phyloP scores from a whole-genome alignment of 2,329 filamentous ascomycete genomes.

The Penicillium sp. region DNA sequence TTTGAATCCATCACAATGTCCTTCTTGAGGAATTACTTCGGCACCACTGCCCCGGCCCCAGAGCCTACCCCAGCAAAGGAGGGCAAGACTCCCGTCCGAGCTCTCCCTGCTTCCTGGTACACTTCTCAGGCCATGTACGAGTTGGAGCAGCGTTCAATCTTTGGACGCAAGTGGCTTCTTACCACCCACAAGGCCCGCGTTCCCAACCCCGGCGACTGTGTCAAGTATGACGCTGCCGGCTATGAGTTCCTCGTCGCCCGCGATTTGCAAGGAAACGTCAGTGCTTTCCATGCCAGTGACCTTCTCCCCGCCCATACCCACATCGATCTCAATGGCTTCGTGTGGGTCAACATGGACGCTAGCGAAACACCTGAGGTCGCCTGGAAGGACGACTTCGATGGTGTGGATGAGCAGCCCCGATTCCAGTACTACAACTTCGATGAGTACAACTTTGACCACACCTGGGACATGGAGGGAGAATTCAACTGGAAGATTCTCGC shows the following conservation, averaged over 20 bases:
- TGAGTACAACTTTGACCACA: conserved; percentile 60
- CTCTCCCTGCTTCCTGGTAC: conserved; percentile 57
- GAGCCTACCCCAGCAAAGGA: conserved; percentile 18
- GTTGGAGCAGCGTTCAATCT: conserved; percentile 59
- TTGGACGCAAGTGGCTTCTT: conserved; percentile 55
- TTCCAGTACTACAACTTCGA: conserved; percentile 54
- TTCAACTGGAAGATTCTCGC: conserved; percentile 64
- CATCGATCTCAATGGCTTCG: conserved; percentile 56
- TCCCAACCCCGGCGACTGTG: conserved; percentile 55
- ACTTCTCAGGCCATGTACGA: conserved; percentile 50
- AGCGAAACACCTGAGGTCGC: conserved; percentile 48
- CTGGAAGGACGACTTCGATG: conserved; percentile 57
- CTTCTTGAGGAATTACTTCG: conserved; percentile 31
- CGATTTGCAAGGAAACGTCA: conserved; percentile 55
- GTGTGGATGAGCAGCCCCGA: conserved; percentile 51
- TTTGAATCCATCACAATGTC: conserved; percentile 22
- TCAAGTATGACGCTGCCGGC: conserved; percentile 56
- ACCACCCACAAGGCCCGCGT: conserved; percentile 48
- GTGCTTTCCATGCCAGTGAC: conserved; percentile 51
- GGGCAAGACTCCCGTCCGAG: conserved; percentile 37
- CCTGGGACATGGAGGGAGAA: conserved; percentile 59
- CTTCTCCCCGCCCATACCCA: conserved; percentile 57
- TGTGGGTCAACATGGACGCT: conserved; percentile 61
- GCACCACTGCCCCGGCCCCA: conserved; percentile 22
- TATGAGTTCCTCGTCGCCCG: conserved; percentile 56